Evolutionary conservation across 257 asterid species (phyloP), one percentile per base, ranked within the genome.

Genomic region (Solanum appendiculatum): DNA sequence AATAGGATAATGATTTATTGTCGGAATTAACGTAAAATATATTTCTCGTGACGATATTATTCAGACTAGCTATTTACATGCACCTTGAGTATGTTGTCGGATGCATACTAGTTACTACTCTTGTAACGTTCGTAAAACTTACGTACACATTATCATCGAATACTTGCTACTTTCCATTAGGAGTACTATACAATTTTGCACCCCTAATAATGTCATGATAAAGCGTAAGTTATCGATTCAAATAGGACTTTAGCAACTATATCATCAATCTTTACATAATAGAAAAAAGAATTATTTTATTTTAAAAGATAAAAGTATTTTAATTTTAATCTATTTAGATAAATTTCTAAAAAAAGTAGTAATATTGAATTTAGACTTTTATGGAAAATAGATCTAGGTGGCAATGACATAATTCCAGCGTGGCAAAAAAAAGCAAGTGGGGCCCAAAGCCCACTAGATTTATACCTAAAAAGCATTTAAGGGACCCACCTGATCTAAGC

Each of bases 331-430:
- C 10, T 69, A n/a, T 63, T 69, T 69, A 70, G 1, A 69, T 33
- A 70, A 72, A n/a, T n/a, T 72, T 68, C 42, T 70, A 18, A 33
- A 21, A 34, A 1, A 18, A 56, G 29, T n/a, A 34, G 5, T 36
- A 73, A 0, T 73, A 34, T 9, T 72, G 16, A 31, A 72, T 73
- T 73, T 34, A 77, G 15, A 80, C n/a, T 54, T 86, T 64, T 75
- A 74, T 12, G 27, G 63, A 34, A 23, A 29, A 83, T 78, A 58
- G 69, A 88, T 33, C 39, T 21, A 44, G 40, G 88, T 58, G 91
- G 85, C n/a, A 83, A 85, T 92, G 93, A 92, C 91, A 82, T 69
- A 36, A 90, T 90, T 91, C 94, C 94, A 87, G 87, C 94, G 89
- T 93, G 96, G 93, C 85, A 84, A 34, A 75, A 13, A 86, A 87